Evolutionary conservation across 805 yeast genomes (phyloP), one percentile per base, ranked within the genome.

Genomic region (Wickerhamiella australiensis): DNA sequence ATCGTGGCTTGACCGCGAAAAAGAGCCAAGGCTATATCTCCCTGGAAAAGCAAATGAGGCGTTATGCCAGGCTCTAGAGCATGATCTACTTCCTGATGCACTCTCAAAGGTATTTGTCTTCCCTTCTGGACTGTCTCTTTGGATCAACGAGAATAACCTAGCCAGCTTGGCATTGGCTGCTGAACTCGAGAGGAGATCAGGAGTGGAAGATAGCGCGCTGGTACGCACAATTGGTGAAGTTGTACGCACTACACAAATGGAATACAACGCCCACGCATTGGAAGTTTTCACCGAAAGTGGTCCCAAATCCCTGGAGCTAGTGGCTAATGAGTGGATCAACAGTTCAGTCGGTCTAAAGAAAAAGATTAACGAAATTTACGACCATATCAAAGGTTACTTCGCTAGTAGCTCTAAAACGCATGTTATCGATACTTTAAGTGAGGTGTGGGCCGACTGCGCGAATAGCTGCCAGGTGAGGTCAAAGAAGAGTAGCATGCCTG

Each of bases 131-230:
- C 50, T 56, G 3, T 21, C 46, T 1, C n/a, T 25, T 1, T 58
- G 60, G 61, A 43, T 57, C 8, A 50, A 47, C 3, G 12, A 23
- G 1, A 38, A 37, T n/a, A 23, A 49, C 12, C 5, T 40, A 3
- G 43, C 38, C 1, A 47, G 53, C 2, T 40, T 57, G 12, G n/a
- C 13, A 18, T 48, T 57, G 11, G 56, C 57, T 1, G 53, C 56
- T 3, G 45, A 42, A 2, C 45, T 57, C 2, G 61, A 56, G 29
- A 12, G 29, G 7, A n/a, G 26, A 1, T 33, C 50, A 2, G 46
- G 49, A 1, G 35, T 48, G 9, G 40, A 48, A 9, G 43, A 49
- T 3, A 50, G 53, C 17, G 35, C 49, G 4, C 42, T 56, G 7
- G 47, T 49, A 12, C 21, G 26, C 9, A 25, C 49, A 3, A 37